Evolutionary conservation across 1,284 basidiomycete genomes (phyloP), one percentile per base, ranked within the genome.

Genomic region (Cutaneotrichosporon arboriforme): DNA sequence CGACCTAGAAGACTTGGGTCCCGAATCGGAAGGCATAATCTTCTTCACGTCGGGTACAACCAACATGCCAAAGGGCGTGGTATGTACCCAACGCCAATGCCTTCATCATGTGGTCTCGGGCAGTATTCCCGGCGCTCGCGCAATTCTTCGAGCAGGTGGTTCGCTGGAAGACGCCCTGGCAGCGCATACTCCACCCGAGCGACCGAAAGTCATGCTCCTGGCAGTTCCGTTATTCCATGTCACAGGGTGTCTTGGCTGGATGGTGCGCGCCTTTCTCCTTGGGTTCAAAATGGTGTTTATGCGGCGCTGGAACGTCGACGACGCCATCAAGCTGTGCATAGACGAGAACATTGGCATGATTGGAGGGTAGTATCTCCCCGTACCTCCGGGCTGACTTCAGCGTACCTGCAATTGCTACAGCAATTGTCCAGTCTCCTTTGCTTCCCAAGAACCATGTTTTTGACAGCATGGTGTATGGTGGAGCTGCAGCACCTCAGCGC

Each of bases 201-300:
- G 17, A 64, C 65, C 23, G 63, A 64, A n/a, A 8, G 42, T 41
- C 1, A 54, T 62, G 26, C 59, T 73, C 4, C 62, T 73, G 31
- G 47, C 69, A n/a, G 65, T 73, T 20, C 72, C 72, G 1, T 60
- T 73, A 4, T 73, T 73, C 58, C 72, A 73, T 65, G 70, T 72
- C 9, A 71, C 70, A 1, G 72, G 72, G 4, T 66, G 63, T 46
- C 55, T 72, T 2, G 67, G 65, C 2, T 71, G 69, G 67, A 57
- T 72, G 41, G 57, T 71, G 53, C 60, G 70, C 9, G 67, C 63
- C 0, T 58, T 69, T 42, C 61, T 65, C 49, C 54, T 60, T 14
- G 71, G 71, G 15, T 64, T 61, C 15, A 69, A 65, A 49, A 60
- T 73, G 40, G 67, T 70, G 15, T 57, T 67, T 44, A 62, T 69